phyloP scores from a whole-genome alignment of 140 eudicot species.

The Erigeron philadelphicus region DNA sequence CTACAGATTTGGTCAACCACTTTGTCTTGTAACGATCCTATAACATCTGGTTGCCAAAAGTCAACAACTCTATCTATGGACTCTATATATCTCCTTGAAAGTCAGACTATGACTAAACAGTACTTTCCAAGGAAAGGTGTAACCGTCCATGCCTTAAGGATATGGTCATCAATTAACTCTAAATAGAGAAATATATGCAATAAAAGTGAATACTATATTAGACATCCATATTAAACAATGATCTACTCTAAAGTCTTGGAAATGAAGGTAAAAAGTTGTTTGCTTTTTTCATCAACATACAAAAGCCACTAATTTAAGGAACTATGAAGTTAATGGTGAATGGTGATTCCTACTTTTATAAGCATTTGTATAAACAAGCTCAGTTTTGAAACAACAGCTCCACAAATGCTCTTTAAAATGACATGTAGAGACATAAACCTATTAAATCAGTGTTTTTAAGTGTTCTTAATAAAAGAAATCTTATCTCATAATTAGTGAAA shows the following conservation, averaged over 20 bases:
- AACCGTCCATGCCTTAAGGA: conserved; percentile 37
- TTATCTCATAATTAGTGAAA: too few species aligned
- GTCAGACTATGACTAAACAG: conserved; percentile 32
- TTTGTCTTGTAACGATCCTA: conserved; percentile 2
- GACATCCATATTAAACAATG: neutral
- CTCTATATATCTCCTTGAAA: conserved; percentile 1
- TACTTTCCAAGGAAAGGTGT: conserved; percentile 34
- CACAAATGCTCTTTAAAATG: too few species aligned
- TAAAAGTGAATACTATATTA: neutral
- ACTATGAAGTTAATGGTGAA: neutral
- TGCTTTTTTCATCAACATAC: neutral
- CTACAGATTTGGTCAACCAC: conserved; percentile 25
- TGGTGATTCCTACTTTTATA: neutral
- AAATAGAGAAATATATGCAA: conserved; percentile 4
- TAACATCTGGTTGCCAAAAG: conserved; percentile 17
- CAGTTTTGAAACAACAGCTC: too few species aligned
- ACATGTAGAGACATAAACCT: too few species aligned
- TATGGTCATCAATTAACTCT: conserved; percentile 30
- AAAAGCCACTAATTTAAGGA: neutral
- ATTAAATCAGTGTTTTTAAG: too few species aligned
- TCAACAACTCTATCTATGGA: conserved; percentile 12
- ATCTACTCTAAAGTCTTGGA: neutral
- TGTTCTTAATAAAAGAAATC: too few species aligned
- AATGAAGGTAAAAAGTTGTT: neutral
- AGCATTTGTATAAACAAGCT: too few species aligned